Conservation (phyloP, 495 filamentous ascomycete species). For the Symbiotaphrina buchneri region DNA sequence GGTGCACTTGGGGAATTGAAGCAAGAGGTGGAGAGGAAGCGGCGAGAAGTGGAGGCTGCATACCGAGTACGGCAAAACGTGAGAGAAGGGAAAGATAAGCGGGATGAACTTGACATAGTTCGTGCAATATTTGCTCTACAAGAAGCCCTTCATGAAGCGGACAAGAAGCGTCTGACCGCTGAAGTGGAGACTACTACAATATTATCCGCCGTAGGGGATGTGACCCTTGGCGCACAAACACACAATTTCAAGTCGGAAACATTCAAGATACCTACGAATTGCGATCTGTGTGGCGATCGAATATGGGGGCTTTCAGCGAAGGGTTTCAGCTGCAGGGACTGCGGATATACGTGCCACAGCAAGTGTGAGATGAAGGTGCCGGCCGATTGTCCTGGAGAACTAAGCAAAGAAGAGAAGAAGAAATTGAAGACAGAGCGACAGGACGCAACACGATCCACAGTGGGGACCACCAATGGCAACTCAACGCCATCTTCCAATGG, state of each 20-base stretch:
- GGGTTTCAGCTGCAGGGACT: slow-evolving; percentile 85
- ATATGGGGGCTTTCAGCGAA: slow-evolving; percentile 95
- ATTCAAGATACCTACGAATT: slow-evolving; percentile 97
- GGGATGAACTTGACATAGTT: slow-evolving; percentile 63
- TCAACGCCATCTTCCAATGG: slow-evolving; percentile 14
- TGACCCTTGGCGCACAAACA: slow-evolving; percentile 74
- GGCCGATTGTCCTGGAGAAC: slow-evolving; percentile 83
- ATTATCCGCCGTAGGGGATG: slow-evolving; percentile 63
- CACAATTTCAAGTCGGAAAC: slow-evolving; percentile 95
- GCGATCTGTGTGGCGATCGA: slow-evolving; percentile 83
- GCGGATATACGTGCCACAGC: slow-evolving; percentile 92
- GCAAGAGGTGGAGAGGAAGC: slow-evolving; percentile 62
- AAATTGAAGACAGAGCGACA: slow-evolving; percentile 69
- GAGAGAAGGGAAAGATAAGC: slow-evolving; percentile 60
- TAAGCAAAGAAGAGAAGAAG: slow-evolving; percentile 83
- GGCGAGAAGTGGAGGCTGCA: slow-evolving; percentile 54
- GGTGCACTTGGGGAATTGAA: slow-evolving; percentile 52
- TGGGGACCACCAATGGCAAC: not conserved
- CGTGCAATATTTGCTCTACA: slow-evolving; percentile 53
- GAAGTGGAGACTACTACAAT: slow-evolving; percentile 87
- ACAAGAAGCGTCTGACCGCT: slow-evolving; percentile 62
- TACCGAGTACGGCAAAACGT: slow-evolving; percentile 51
- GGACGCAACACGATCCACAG: slow-evolving; percentile 23
- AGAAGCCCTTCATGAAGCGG: slow-evolving; percentile 69
- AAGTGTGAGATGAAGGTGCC: slow-evolving; percentile 99